Percentiles rank a stretch among this genome's conserved stretches.
Conservation (phyloP, 2,329 filamentous ascomycete species). For the Teratosphaeriaceae sp. region DNA sequence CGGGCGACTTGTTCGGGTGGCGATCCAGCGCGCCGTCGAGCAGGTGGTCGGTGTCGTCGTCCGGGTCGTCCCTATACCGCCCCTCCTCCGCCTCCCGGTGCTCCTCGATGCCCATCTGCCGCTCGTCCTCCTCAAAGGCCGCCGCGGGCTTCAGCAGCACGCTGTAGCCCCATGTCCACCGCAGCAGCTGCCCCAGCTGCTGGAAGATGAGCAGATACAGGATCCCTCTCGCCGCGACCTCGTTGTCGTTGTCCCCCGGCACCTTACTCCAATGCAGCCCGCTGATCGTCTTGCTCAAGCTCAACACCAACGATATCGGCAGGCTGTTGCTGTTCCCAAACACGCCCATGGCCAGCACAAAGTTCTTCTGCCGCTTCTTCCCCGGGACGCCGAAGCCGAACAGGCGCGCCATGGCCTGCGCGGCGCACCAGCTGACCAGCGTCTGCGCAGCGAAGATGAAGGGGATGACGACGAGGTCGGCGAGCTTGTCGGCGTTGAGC, state of each 20-base stretch:
- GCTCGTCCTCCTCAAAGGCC: constrained; percentile 59
- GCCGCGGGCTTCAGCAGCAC: constrained; percentile 83
- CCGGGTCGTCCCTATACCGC: constrained; percentile 48
- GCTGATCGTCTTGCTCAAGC: constrained; percentile 82
- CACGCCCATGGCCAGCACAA: constrained; percentile 93
- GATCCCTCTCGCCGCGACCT: constrained; percentile 89
- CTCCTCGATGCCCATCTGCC: constrained; percentile 48
- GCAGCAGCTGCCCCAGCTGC: constrained; percentile 87
- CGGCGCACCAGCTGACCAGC: constrained; percentile 73
- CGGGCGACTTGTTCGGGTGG: constrained; percentile 14
- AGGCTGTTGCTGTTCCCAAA: constrained; percentile 98
- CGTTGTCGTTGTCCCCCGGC: constrained; percentile 87
- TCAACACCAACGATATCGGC: constrained; percentile 91
- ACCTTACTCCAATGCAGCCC: constrained; percentile 92
- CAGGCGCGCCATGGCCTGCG: constrained; percentile 61
- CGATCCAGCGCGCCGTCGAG: constrained; percentile 17
- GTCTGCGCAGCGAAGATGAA: constrained; percentile 88
- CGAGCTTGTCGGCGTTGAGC: constrained; percentile 81
- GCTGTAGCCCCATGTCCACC: constrained; percentile 98
- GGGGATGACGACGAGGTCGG: constrained; percentile 90
- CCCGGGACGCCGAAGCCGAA: constrained; percentile 70
- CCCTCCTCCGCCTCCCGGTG: constrained; percentile 40
- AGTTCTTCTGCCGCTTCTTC: constrained; percentile 75
- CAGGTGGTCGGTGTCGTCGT: constrained; percentile 33
- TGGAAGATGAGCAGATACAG: constrained; percentile 96